A percentile compares a stretch with the other conserved stretches of the same genome.
Evolutionary conservation across 2,329 filamentous ascomycete genomes (phyloP).

Genomic region (Pseudopyricularia javanii): DNA sequence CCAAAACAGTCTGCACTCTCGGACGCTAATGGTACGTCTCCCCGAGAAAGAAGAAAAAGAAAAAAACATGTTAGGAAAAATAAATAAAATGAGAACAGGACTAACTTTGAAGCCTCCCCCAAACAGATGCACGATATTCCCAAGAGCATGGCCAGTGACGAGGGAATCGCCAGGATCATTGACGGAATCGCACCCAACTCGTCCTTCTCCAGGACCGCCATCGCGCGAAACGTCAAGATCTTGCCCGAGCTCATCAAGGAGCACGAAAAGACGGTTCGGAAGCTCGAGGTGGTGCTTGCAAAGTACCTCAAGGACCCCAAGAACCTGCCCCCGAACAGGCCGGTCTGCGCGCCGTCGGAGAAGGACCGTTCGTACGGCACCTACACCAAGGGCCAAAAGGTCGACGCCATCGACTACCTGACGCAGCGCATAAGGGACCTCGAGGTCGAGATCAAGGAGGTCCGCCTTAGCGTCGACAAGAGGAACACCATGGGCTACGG

Average conservation of each 20-base stretch:
- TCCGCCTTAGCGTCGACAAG: slow-evolving; percentile 70
- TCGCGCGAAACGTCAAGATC: slow-evolving; percentile 86
- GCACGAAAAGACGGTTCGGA: slow-evolving; percentile 68
- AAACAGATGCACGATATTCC: slow-evolving; percentile 74
- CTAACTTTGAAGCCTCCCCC: slow-evolving; percentile 9
- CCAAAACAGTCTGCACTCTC: slow-evolving; percentile 71
- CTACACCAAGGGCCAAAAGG: slow-evolving; percentile 57
- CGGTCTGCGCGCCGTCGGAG: slow-evolving; percentile 68
- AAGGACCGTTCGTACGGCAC: slow-evolving; percentile 57
- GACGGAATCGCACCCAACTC: slow-evolving; percentile 69
- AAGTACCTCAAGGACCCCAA: slow-evolving; percentile 85
- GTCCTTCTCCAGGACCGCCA: slow-evolving; percentile 65
- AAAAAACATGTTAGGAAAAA: too few relatives aligned
- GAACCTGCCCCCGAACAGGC: slow-evolving; percentile 63
- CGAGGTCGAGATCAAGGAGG: slow-evolving; percentile 73
- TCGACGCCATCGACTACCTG: slow-evolving; percentile 91
- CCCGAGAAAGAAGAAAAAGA: too few relatives aligned
- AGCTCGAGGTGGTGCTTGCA: slow-evolving; percentile 72
- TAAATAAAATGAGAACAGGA: too few relatives aligned
- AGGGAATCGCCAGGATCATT: slow-evolving; percentile 75
- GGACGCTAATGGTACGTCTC: slow-evolving; percentile 48
- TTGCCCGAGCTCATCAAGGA: slow-evolving; percentile 75
- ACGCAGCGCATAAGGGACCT: slow-evolving; percentile 74
- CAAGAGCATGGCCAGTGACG: slow-evolving; percentile 63
- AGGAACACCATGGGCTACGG: slow-evolving; percentile 83